These are phyloP conservation scores for Boeremia lycopersici DNA, from an alignment of 2,329 filamentous ascomycete species.

Conservation along the genomic window DNA sequence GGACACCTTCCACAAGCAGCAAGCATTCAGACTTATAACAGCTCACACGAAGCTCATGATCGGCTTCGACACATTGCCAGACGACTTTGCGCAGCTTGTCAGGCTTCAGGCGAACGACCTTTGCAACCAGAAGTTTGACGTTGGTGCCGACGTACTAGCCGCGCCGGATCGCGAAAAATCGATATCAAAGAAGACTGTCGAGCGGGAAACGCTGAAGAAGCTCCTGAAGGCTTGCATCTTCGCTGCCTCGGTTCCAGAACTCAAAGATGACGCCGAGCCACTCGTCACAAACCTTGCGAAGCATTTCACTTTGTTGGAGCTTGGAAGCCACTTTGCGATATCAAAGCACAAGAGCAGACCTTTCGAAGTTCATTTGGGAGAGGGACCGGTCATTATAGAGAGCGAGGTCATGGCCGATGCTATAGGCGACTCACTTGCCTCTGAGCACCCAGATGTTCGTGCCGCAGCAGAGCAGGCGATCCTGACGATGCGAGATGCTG, in stretches of 20 bases:
- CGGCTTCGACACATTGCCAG: conserved; percentile 83
- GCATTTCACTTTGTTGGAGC: conserved; percentile 88
- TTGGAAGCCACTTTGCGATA: conserved; percentile 83
- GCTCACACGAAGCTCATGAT: conserved; percentile 90
- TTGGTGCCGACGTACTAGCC: conserved; percentile 72
- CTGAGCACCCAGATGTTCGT: conserved; percentile 78
- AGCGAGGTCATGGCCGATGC: conserved; percentile 87
- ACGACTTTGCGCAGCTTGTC: conserved; percentile 84
- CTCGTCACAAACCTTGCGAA: conserved; percentile 83
- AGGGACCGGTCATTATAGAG: conserved; percentile 86
- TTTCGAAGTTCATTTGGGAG: conserved; percentile 84
- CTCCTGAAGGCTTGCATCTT: conserved; percentile 88
- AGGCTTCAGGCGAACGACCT: conserved; percentile 90
- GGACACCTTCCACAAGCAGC: conserved; percentile 89
- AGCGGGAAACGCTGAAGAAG: conserved; percentile 82
- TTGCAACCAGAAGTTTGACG: conserved; percentile 71
- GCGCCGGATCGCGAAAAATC: conserved; percentile 80
- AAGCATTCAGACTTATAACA: conserved; percentile 86
- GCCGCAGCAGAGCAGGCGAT: conserved; percentile 83
- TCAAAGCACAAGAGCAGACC: conserved; percentile 76
- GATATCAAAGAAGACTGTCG: conserved; percentile 81
- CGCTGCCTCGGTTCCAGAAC: conserved; percentile 79
- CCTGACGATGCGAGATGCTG: conserved; percentile 76
- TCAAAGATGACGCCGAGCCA: conserved; percentile 74
- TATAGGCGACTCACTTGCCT: conserved; percentile 86